Evolutionary conservation across 2,329 filamentous ascomycete species (phyloP).

Genomic region (Ophiostoma ulmi): DNA sequence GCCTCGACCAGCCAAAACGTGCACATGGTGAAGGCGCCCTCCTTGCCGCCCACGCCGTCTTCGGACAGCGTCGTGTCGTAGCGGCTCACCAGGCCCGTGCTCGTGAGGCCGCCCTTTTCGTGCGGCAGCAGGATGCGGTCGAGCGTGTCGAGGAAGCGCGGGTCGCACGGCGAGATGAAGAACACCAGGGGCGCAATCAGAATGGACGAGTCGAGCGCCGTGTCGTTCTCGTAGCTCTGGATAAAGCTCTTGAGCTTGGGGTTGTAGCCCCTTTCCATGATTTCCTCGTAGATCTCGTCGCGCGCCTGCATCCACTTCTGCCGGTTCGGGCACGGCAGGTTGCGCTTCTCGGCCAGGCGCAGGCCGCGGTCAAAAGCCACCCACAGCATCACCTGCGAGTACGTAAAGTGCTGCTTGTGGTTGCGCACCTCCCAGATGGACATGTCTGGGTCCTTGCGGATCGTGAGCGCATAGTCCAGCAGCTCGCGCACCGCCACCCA

Average conservation of each 20-base stretch:
- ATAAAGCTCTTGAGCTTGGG: conserved; percentile 63
- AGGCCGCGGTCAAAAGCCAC: conserved; percentile 72
- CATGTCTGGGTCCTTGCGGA: conserved; percentile 64
- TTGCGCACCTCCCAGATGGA: conserved; percentile 80
- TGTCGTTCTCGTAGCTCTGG: conserved; percentile 69
- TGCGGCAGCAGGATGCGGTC: conserved; percentile 66
- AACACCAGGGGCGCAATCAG: conserved; percentile 74
- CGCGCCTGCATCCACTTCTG: conserved; percentile 60
- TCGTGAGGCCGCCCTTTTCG: conserved; percentile 70
- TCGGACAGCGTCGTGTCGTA: conserved; percentile 65
- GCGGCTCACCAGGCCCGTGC: conserved; percentile 68
- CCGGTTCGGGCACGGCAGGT: conserved; percentile 67
- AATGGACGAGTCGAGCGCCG: conserved; percentile 67
- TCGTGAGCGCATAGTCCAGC: conserved; percentile 64
- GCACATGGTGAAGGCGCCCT: conserved; percentile 76
- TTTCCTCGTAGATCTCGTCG: conserved; percentile 65
- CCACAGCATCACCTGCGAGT: conserved; percentile 81
- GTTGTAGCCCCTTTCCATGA: conserved; percentile 76
- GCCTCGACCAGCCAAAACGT: conserved; percentile 81
- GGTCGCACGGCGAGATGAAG: conserved; percentile 73
- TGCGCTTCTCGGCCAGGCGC: conserved; percentile 68
- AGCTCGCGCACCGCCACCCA: conserved; percentile 68
- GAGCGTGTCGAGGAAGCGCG: conserved; percentile 66
- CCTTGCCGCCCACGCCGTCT: conserved; percentile 67
- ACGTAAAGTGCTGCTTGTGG: conserved; percentile 69